Base-by-base conservation (phyloP, 495 filamentous ascomycete species). In the Talaromyces liani region DNA sequence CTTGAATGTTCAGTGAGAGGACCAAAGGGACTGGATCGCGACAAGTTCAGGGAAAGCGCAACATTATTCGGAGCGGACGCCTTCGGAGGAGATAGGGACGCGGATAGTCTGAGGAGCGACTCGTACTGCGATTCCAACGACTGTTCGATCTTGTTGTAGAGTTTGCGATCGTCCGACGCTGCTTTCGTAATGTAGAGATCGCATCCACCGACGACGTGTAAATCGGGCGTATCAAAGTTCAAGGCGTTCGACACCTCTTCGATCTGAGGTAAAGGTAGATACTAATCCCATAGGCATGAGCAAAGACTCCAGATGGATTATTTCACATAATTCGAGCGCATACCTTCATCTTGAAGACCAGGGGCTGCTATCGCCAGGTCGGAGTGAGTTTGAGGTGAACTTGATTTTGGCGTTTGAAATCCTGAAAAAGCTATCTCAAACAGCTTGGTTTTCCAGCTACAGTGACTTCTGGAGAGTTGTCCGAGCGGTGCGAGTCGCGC, bases 171-270 rank as follows among this genome's bases (percentile, higher is more conserved):
- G 67, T 85, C 83, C 41, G 92, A 90, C 51, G 93, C 91, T 14
- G 94, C 92, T 76, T 98, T 98, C 39, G 92, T 98, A 7, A 92
- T 97, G 80, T 96, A 99, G 20, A 97, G 84, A 73, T 99, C 94
- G 79, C 92, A 97, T 54, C 91, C 88, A 62, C 94, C 94, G 12
- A 89, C 84, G 66, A 98, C 88, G 67, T 92, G 89, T 68, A 89
- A 92, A 71, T 97, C 93, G 14, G 87, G 82, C 2, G 94, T 98
- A 69, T 93, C 88, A 79, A 98, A 98, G 69, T 93, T 96, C 67
- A 99, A 84, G 54, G 93, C 89, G 71, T 86, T 88, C 31, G 91
- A 92, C 63, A 99, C 88, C 66, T 87, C 84, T 75, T 97, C 91
- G 72, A 97, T 89, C 33, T 91, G 87, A 69, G 85, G 89, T 49